Conservation (phyloP, 1,284 basidiomycete species). For the Ceratobasidium sp. region DNA sequence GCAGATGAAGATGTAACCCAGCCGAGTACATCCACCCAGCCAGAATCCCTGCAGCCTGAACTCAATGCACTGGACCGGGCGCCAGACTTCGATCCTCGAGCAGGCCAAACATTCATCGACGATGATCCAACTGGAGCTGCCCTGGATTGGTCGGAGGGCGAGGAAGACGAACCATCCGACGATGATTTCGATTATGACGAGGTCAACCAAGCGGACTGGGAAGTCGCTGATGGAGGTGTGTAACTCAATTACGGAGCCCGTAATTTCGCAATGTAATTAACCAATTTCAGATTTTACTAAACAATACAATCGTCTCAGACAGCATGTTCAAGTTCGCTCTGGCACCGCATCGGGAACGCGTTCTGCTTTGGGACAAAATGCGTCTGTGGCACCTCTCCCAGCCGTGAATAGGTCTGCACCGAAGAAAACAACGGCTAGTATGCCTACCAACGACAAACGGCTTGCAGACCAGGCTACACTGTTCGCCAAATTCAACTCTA, state of each 20-base stretch:
- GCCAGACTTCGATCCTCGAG: slow-evolving; percentile 47
- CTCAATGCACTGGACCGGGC: slow-evolving; percentile 17
- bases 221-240: slow-evolving; percentile 67
- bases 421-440: slow-evolving; percentile 20
- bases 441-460: slow-evolving; percentile 23
- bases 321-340: slow-evolving; percentile 76
- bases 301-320: slow-evolving; percentile 89
- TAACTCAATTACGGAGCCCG: neutral
- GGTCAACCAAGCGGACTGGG: slow-evolving; percentile 91
- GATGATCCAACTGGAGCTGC: slow-evolving; percentile 48
- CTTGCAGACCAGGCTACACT: slow-evolving; percentile 39
- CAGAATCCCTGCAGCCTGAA: neutral
- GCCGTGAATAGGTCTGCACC: slow-evolving; percentile 64
- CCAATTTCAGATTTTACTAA: slow-evolving; percentile 86
- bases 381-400: slow-evolving; percentile 65
- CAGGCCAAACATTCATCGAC: slow-evolving; percentile 59
- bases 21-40: neutral
- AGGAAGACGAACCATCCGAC: slow-evolving; percentile 47
- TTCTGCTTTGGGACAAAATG: slow-evolving; percentile 53
- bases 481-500: slow-evolving; percentile 45
- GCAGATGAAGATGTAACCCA: slow-evolving; percentile 50
- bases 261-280: neutral
- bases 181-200: slow-evolving; percentile 50
- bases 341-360: slow-evolving; percentile 67
- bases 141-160: slow-evolving; percentile 53